Base-by-base conservation (phyloP, 345 rosid species). In the Lepidium didymum region DNA sequence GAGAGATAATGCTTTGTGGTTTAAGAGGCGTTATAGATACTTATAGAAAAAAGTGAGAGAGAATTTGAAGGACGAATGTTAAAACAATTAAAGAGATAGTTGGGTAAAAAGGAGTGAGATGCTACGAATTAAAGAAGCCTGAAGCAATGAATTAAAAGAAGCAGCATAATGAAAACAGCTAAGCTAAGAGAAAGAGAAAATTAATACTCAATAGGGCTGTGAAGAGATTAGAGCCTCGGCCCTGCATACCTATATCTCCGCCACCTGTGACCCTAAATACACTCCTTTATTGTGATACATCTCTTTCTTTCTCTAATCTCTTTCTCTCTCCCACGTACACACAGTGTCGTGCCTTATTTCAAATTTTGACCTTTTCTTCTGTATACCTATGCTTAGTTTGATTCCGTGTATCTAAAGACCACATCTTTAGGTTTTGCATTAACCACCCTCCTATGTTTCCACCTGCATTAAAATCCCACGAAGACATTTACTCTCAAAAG, bases 101-200 rank as follows among this genome's bases (percentile, higher is more conserved):
- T 53, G 74, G 71, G 54, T 54, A 18, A n/a, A 33, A 40, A 10
- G 25, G 58, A 54, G 75, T 44, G 67, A 61, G 74, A 55, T 45
- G 54, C 74, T 52, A 54, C 64, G 64, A 54, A 34, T 46, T 58
- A 60, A 70, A 78, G 69, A 67, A 76, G 72, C 35, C 67, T 45
- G 52, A 27, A 75, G 67, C 73, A 72, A 75, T 75, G 69, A 79
- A 74, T 74, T 64, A 52, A 75, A 79, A 67, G 67, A 59, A 38
- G 74, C 73, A 66, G 45, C 50, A 73, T 60, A 73, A 64, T 73
- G 77, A 47, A 47, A 73, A 74, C 86, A 84, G 84, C 81, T 82
- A 82, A 81, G 82, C 72, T 62, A 43, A 68, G 47, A 65, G 61
- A 37, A 52, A 69, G 62, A 65, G 66, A 77, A 70, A 41, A 14